Evolutionary conservation across 768 basidiomycete genomes (phyloP).

Genomic region (Trametes cubensis): DNA sequence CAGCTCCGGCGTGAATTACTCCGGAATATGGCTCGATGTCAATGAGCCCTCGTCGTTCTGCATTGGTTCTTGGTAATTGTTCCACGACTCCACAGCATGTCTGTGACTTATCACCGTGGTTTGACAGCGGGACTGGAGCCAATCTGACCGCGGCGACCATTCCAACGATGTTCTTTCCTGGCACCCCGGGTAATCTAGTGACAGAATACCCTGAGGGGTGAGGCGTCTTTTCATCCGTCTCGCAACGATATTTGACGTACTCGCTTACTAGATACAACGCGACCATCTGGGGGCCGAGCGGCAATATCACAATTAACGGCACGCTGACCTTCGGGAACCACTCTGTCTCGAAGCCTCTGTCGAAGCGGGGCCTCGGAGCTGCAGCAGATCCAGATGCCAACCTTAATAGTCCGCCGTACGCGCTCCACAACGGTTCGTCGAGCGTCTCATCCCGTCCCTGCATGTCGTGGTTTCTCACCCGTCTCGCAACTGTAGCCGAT

Average conservation of each 20-base stretch:
- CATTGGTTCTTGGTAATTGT: slow-evolving; percentile 54
- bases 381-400: slow-evolving; percentile 50
- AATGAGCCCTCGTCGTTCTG: slow-evolving; percentile 71
- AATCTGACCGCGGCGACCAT: slow-evolving; percentile 55
- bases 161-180: slow-evolving; percentile 59
- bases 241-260: background rate
- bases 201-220: slow-evolving; percentile 73
- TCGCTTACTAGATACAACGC: slow-evolving; percentile 56
- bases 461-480: background rate
- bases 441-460: background rate
- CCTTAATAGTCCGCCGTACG: slow-evolving; percentile 63
- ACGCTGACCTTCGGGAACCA: slow-evolving; percentile 51
- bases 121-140: slow-evolving; percentile 54
- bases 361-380: slow-evolving; percentile 53
- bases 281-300: slow-evolving; percentile 64
- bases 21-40: slow-evolving; percentile 73
- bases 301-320: slow-evolving; percentile 75
- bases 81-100: background rate
- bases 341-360: slow-evolving; percentile 24
- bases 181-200: slow-evolving; percentile 53
- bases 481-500: slow-evolving; percentile 37
- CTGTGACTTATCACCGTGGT: background rate
- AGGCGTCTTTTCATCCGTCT: slow-evolving; percentile 4
- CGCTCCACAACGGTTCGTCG: slow-evolving; percentile 67
- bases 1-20: slow-evolving; percentile 53